phyloP scores from a whole-genome alignment of 257 asterid species.

The Primulina tabacum region DNA sequence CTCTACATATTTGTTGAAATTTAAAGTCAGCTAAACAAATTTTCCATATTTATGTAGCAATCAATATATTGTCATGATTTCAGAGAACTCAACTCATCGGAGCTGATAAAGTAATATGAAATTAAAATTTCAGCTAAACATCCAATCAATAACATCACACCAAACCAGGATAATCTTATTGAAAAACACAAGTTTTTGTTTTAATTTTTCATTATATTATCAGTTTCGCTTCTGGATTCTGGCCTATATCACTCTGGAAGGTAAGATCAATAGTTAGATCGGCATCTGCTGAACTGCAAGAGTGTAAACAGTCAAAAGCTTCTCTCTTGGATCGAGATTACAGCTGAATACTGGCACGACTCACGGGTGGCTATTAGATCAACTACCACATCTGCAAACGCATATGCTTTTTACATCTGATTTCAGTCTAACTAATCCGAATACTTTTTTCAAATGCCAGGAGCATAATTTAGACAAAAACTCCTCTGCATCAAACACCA shows the following conservation, averaged over 20 bases:
- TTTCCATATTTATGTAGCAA: background rate
- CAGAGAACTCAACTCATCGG: background rate
- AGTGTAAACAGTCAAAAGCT: background rate
- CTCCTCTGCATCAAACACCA: background rate
- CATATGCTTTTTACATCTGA: background rate
- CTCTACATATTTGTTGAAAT: background rate
- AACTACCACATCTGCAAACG: background rate
- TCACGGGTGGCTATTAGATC: background rate
- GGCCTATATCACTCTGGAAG: background rate
- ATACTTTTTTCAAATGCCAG: background rate
- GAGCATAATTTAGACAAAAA: background rate
- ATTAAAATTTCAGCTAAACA: background rate
- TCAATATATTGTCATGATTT: background rate
- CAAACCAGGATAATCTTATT: background rate
- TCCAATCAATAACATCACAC: background rate
- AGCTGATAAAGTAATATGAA: background rate
- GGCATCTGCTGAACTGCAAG: background rate
- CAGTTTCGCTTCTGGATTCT: background rate
- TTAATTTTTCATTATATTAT: too few relatives aligned
- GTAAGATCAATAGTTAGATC: background rate
- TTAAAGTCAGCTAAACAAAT: background rate
- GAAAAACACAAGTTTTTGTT: too few relatives aligned
- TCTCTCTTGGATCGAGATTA: too few relatives aligned
- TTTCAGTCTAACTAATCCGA: background rate
- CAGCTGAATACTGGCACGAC: background rate